Evolutionary conservation across 2,329 filamentous ascomycete species (phyloP).

Genomic region (Lachnellula cervina): DNA sequence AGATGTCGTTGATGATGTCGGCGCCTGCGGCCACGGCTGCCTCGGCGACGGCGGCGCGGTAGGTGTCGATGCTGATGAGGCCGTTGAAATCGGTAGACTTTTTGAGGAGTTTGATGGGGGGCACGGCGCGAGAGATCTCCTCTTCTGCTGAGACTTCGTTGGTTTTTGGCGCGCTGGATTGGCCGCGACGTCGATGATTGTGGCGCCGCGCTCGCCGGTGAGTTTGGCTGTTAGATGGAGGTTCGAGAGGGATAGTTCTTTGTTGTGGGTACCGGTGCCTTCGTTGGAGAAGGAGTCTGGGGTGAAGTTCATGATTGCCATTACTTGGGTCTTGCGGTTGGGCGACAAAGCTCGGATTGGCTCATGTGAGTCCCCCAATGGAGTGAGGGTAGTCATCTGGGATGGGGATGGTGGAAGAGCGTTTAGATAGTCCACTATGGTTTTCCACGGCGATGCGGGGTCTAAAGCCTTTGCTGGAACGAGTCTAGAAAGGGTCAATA

Average conservation of each 20-base stretch:
- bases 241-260: not conserved
- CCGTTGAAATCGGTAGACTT: slow-evolving; percentile 55
- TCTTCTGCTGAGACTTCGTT: slow-evolving; percentile 64
- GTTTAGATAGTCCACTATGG: slow-evolving; percentile 57
- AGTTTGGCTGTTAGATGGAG: not conserved
- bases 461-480: slow-evolving; percentile 51
- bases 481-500: slow-evolving; percentile 38
- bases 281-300: slow-evolving; percentile 97
- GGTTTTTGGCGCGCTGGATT: slow-evolving; percentile 80
- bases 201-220: slow-evolving; percentile 51
- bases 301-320: slow-evolving; percentile 93
- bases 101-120: slow-evolving; percentile 71
- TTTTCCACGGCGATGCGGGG: slow-evolving; percentile 52
- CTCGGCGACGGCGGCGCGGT: slow-evolving; percentile 76
- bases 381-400: slow-evolving; percentile 55
- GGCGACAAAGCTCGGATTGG: slow-evolving; percentile 55
- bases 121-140: slow-evolving; percentile 73
- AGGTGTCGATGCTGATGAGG: slow-evolving; percentile 87
- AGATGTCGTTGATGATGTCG: slow-evolving; percentile 93
- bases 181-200: slow-evolving; percentile 86
- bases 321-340: slow-evolving; percentile 63
- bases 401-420: slow-evolving; percentile 46
- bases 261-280: slow-evolving; percentile 50
- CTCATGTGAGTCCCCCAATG: slow-evolving; percentile 43
- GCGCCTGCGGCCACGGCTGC: slow-evolving; percentile 73